Base-by-base conservation (phyloP, 2,329 filamentous ascomycete species). In the Rasamsonia emersonii region DNA sequence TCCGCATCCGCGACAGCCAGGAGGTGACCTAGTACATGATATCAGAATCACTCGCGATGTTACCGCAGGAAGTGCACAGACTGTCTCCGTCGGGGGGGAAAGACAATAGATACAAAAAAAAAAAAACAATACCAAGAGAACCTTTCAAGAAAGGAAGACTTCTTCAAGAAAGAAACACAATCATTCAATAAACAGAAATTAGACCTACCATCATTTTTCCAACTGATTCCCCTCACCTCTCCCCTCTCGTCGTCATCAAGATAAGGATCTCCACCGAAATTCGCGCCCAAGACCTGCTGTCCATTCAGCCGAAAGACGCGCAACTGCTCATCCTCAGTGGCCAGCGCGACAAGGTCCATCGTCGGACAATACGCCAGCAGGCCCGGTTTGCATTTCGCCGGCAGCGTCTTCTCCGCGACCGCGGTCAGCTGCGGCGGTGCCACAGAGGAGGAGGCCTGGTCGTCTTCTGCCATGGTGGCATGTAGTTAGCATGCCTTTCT, bases 1-100 rank as follows among this genome's bases (percentile, higher is more conserved):
- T 93, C 85, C 44, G 75, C 85, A 77, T 85, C 93, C 27, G 78
- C 85, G 9, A 91, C 75, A 9, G 86, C 86, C 33, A 95, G 70
- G 24, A 85, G 77, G 40, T 84, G 80, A 15, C 56, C 55, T 59
- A 18, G 18, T 8, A 23, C n/a, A n/a, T n/a, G n/a, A n/a, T n/a
- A n/a, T n/a, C n/a, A n/a, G n/a, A n/a, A n/a, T n/a, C n/a, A n/a
- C n/a, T n/a, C n/a, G n/a, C n/a, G n/a, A n/a, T n/a, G n/a, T n/a
- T n/a, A n/a, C n/a, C n/a, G n/a, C n/a, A n/a, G n/a, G n/a, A n/a
- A n/a, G n/a, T n/a, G n/a, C n/a, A n/a, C n/a, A n/a, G n/a, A n/a
- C n/a, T n/a, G n/a, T n/a, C n/a, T n/a, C n/a, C n/a, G n/a, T n/a
- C n/a, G n/a, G n/a, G n/a, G n/a, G n/a, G n/a, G 15, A 3, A 11